Conservation (phyloP, 73 alveolate species). For the Stentor coeruleus region DNA sequence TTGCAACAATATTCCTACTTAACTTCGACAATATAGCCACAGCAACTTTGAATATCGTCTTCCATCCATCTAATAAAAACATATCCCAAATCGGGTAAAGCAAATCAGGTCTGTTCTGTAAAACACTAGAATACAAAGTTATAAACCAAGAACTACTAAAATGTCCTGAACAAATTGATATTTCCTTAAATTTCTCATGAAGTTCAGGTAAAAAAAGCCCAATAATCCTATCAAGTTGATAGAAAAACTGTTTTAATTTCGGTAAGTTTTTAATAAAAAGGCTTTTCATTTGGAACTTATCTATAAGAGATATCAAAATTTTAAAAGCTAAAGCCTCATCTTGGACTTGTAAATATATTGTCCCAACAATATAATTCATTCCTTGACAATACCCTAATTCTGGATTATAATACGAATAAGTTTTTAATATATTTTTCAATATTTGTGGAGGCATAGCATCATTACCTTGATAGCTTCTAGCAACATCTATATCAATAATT, state of each 20-base stretch:
- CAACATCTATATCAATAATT: conserved; percentile 56
- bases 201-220: conserved; percentile 73
- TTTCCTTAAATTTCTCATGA: conserved; percentile 62
- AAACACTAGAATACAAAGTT: conserved; percentile 73
- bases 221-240: conserved; percentile 75
- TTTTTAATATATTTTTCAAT: conserved; percentile 39
- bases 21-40: not conserved
- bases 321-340: conserved; percentile 45
- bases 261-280: conserved; percentile 51
- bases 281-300: conserved; percentile 8
- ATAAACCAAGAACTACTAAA: conserved; percentile 88
- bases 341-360: conserved; percentile 35
- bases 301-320: conserved; percentile 31
- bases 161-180: conserved; percentile 45
- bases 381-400: conserved; percentile 62
- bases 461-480: conserved; percentile 38
- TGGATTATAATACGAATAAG: conserved; percentile 44
- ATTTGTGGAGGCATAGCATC: conserved; percentile 23
- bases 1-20: not conserved
- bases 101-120: conserved; percentile 42
- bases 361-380: conserved; percentile 52
- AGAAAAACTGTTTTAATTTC: conserved; percentile 71
- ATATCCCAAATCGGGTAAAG: conserved; percentile 48
- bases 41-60: conserved; percentile 52
- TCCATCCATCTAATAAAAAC: conserved; percentile 61